Percentiles rank a stretch among this genome's conserved stretches.
Conservation (phyloP, 2,329 filamentous ascomycete genomes). For the Fusarium algeriense region DNA sequence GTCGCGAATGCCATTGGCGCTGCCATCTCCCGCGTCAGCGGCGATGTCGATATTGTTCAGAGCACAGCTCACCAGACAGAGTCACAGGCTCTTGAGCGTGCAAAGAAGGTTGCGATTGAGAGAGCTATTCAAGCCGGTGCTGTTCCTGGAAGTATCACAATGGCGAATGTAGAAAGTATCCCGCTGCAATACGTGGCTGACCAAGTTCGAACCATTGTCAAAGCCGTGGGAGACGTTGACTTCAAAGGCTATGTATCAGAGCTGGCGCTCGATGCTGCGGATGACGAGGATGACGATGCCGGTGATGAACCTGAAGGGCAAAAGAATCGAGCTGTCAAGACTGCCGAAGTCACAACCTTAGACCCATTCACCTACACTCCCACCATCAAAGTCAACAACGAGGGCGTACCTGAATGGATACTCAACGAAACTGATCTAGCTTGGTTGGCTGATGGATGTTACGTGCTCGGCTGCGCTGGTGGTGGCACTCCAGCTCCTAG, state of each 20-base stretch:
- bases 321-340: neutral
- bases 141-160: neutral
- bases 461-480: neutral
- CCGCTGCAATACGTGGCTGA: neutral
- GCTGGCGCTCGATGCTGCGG: neutral
- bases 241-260: neutral
- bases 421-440: neutral
- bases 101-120: neutral
- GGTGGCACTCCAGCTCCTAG: neutral
- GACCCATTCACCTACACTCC: neutral
- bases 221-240: neutral
- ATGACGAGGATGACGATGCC: neutral
- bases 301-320: neutral
- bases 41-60: neutral
- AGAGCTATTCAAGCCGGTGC: neutral
- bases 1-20: slow-evolving; percentile 64
- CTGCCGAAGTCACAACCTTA: rapidly evolving
- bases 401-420: neutral
- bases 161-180: neutral
- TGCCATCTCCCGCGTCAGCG: slow-evolving; percentile 52
- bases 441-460: neutral
- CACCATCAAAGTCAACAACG: neutral
- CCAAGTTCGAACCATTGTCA: neutral
- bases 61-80: neutral
- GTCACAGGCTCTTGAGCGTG: neutral